A percentile compares a stretch with the other conserved stretches of the same genome.
These are phyloP conservation scores for Agroathelia rolfsii DNA, from an alignment of 1,284 basidiomycete species.

Conservation along the genomic window DNA sequence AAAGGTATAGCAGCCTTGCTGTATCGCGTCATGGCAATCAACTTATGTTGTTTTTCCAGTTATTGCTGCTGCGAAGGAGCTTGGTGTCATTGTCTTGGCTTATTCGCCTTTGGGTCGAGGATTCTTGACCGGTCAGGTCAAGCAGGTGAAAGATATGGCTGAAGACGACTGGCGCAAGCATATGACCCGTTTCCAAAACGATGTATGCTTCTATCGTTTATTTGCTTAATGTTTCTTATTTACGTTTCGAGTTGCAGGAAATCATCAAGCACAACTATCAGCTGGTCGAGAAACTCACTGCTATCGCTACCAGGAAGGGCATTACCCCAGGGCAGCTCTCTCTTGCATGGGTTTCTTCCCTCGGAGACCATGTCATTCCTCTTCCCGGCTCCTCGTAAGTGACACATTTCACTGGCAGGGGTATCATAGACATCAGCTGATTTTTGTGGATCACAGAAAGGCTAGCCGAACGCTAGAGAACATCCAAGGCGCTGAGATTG, in stretches of 20 bases:
- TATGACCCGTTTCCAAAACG: too few species aligned
- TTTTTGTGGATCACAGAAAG: too few species aligned
- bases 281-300: slow-evolving; percentile 37
- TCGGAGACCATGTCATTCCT: slow-evolving; percentile 39
- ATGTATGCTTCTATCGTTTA: too few species aligned
- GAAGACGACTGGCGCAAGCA: too few species aligned
- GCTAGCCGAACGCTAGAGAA: slow-evolving; percentile 35
- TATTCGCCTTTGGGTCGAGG: slow-evolving; percentile 53
- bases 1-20: slow-evolving; percentile 26
- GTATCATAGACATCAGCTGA: too few species aligned
- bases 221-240: too few species aligned
- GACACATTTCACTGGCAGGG: too few species aligned
- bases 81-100: slow-evolving; percentile 39
- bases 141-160: slow-evolving; percentile 33
- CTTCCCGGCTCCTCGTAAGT: slow-evolving; percentile 49
- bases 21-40: not conserved
- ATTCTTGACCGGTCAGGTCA: slow-evolving; percentile 41
- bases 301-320: too few species aligned
- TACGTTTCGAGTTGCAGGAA: too few species aligned
- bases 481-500: slow-evolving; percentile 29
- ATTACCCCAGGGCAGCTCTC: slow-evolving; percentile 37
- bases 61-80: slow-evolving; percentile 29
- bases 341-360: slow-evolving; percentile 44
- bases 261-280: slow-evolving; percentile 47
- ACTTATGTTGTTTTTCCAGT: slow-evolving; percentile 21